Evolutionary conservation across 495 filamentous ascomycete genomes (phyloP), one percentile per base, ranked within the genome.

Genomic region (Xylaria curta): DNA sequence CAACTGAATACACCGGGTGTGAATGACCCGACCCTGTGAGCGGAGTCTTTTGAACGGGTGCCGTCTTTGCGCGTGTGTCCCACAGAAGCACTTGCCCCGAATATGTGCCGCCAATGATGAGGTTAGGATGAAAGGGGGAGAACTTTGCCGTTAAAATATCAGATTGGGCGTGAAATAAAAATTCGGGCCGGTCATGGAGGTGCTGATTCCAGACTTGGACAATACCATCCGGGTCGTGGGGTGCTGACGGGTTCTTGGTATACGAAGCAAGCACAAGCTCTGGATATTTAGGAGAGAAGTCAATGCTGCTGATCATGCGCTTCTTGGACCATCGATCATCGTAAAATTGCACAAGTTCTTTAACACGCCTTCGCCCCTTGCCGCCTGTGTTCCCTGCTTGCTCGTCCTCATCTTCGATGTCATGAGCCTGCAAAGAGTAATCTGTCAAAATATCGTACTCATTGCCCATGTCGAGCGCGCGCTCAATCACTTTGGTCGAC

Each of bases 191-290:
- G 73, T 93, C 92, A 69, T 94, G 94, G 66, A 98, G 88, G 76
- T 98, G 95, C 80, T 94, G 86, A 80, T 98, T 99, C 96, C 96
- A 99, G 51, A 99, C 90, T 78, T 98, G 94, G 36, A 99, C 89
- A 46, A 99, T 88, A 61, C 96, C 96, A 76, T 95, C 93, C 15
- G 96, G 96, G 71, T 98, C 95, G 81, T 98, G 94, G 38, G 97
- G 97, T 8, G 96, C 94, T 40, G 94, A 92, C 7, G 94, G 93
- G 76, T 97, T 97, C 80, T 98, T 98, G 68, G 97, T 98, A 79
- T 99, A 98, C 17, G 95, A 91, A 33, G 96, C 94, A 21, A 98
- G 87, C 36, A 98, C 86, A 26, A 99, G 89, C 82, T 99, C 97
- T 40, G 92, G 92, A 74, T 97, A 98, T 87, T 97, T 97, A 21